A percentile compares a stretch with the other conserved stretches of the same genome.
Conservation (phyloP, 768 basidiomycete genomes). For the Trametes coccinea region DNA sequence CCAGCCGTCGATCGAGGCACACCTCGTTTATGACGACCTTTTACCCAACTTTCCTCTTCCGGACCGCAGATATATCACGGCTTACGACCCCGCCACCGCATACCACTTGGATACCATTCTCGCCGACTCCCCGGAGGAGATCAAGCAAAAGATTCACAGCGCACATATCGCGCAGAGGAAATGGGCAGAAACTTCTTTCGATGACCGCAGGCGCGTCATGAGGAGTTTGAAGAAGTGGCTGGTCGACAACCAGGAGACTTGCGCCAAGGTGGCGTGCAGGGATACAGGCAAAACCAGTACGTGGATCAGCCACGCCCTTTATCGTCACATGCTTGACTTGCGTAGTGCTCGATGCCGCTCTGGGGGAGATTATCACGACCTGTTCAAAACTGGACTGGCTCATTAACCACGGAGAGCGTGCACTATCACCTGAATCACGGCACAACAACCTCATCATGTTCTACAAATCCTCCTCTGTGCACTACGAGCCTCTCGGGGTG, state of each 20-base stretch:
- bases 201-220: constrained; percentile 78
- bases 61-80: constrained; percentile 75
- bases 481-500: constrained; percentile 91
- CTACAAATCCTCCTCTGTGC: constrained; percentile 76
- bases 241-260: constrained; percentile 84
- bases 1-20: constrained; percentile 65
- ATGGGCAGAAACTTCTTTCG: constrained; percentile 80
- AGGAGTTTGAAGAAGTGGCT: constrained; percentile 90
- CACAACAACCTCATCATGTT: constrained; percentile 63
- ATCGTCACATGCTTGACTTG: constrained; percentile 3
- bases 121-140: constrained; percentile 73
- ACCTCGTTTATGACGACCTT: constrained; percentile 55
- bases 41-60: constrained; percentile 47
- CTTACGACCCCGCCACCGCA: constrained; percentile 89
- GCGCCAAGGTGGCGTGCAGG: constrained; percentile 85
- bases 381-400: constrained; percentile 95
- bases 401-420: constrained; percentile 79
- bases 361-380: constrained; percentile 95
- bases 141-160: constrained; percentile 64
- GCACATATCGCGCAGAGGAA: constrained; percentile 66
- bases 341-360: constrained; percentile 86
- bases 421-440: constrained; percentile 72
- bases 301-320: constrained; percentile 31
- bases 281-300: constrained; percentile 94
- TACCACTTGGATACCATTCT: constrained; percentile 77